Evolutionary conservation across 441 rosid genomes (phyloP).

Genomic region (Eutrema salsugineum): DNA sequence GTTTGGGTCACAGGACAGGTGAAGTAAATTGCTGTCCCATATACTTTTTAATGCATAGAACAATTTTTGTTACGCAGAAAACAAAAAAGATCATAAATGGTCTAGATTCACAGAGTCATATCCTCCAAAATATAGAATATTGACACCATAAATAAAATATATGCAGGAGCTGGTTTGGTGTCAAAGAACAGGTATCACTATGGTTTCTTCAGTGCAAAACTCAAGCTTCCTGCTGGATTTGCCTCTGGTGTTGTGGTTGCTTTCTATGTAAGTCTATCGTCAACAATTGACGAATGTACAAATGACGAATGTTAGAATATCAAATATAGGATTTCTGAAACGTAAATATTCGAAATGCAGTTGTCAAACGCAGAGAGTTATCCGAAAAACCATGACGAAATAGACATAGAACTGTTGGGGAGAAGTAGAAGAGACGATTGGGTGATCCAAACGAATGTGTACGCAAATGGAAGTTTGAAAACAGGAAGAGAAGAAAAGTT

Average conservation of each 20-base stretch:
- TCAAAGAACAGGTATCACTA: constrained; percentile 51
- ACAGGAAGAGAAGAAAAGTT: constrained; percentile 94
- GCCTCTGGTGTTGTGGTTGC: constrained; percentile 95
- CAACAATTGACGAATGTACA: neutral
- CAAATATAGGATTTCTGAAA: neutral
- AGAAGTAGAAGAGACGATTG: constrained; percentile 78
- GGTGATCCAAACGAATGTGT: constrained; percentile 76
- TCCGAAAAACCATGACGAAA: constrained; percentile 85
- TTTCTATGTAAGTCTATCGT: constrained; percentile 70
- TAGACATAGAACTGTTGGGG: constrained; percentile 84
- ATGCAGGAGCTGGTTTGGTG: constrained; percentile 77
- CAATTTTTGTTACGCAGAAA: neutral
- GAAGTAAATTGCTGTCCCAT: neutral
- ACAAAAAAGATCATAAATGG: neutral
- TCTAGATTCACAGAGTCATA: neutral
- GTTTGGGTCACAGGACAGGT: neutral
- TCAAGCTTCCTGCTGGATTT: constrained; percentile 81
- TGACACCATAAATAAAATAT: neutral
- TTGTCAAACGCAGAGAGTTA: constrained; percentile 78
- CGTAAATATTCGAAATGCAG: constrained; percentile 28
- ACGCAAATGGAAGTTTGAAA: constrained; percentile 69
- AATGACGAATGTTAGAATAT: neutral
- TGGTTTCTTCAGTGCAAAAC: constrained; percentile 89
- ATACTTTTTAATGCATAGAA: neutral
- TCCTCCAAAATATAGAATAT: neutral